These are phyloP conservation scores for Apophysomyces trapeziformis DNA, from an alignment of 371 early-diverging fungal genomes.

Conservation along the genomic window DNA sequence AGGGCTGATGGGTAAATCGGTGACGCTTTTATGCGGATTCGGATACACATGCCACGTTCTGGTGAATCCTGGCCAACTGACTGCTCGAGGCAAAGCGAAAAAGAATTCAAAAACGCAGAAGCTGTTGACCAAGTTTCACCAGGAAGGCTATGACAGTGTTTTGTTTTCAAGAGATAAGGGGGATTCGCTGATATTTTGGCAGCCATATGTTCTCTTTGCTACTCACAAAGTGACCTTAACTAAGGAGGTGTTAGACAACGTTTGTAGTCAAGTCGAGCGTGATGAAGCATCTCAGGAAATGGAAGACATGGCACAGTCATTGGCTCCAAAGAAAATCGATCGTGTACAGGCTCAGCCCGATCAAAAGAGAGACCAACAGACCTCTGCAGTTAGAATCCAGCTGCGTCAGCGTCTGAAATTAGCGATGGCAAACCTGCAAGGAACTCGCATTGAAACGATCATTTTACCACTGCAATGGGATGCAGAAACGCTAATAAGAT, in stretches of 20 bases:
- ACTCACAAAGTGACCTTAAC: not conserved
- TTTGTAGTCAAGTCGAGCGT: not conserved
- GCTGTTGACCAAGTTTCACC: not conserved
- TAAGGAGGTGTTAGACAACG: not conserved
- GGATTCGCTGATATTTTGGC: not conserved
- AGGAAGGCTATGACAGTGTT: not conserved
- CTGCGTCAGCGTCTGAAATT: not conserved
- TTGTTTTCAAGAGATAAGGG: not conserved
- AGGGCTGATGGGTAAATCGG: not conserved
- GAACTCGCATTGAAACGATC: not conserved
- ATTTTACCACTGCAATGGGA: not conserved
- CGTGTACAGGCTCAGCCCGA: not conserved
- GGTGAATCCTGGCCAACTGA: not conserved
- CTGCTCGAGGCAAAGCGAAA: not conserved
- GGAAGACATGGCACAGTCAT: not conserved
- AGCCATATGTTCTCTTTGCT: not conserved
- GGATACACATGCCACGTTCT: constrained; percentile 2
- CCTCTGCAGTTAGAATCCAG: not conserved
- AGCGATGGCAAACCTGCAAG: not conserved
- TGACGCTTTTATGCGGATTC: constrained; percentile 3
- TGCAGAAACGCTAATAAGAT: not conserved
- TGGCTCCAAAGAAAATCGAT: not conserved
- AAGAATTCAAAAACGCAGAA: not conserved
- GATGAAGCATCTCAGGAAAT: not conserved
- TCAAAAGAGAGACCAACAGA: not conserved